A percentile compares a stretch with the other conserved stretches of the same genome.
Evolutionary conservation across 148 eudicot species (phyloP).

Genomic region (Beta vulgaris): DNA sequence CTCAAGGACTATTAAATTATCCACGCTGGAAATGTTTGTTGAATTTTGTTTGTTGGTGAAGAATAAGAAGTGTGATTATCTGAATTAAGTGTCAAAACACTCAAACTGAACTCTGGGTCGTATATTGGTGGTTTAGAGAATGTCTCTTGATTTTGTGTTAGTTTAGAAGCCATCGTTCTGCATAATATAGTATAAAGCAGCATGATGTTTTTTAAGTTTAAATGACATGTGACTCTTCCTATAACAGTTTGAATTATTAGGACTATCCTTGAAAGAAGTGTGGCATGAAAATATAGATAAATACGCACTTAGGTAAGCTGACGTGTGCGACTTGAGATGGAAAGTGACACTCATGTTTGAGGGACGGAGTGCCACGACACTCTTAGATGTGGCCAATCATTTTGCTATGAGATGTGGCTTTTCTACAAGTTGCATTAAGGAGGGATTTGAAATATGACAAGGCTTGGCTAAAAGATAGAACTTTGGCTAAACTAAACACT

Average conservation of each 20-base stretch:
- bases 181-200: not conserved
- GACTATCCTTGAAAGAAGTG: not conserved
- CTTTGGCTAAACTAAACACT: too few species aligned
- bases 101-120: not conserved
- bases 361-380: too few species aligned
- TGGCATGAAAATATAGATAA: not conserved
- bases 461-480: too few species aligned
- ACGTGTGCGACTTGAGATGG: too few species aligned
- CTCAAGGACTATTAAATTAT: not conserved
- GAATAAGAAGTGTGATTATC: not conserved
- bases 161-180: not conserved
- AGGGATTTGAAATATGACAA: too few species aligned
- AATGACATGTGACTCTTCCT: not conserved
- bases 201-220: not conserved
- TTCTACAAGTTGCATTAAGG: too few species aligned
- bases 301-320: not conserved
- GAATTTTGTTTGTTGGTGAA: not conserved
- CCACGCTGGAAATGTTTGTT: not conserved
- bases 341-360: too few species aligned
- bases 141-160: not conserved
- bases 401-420: too few species aligned
- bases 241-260: not conserved
- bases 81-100: too few species aligned
- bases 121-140: not conserved
- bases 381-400: too few species aligned